Evolutionary conservation across 352 stramenopile genomes (phyloP).

Genomic region (Globisporangium viniferum): DNA sequence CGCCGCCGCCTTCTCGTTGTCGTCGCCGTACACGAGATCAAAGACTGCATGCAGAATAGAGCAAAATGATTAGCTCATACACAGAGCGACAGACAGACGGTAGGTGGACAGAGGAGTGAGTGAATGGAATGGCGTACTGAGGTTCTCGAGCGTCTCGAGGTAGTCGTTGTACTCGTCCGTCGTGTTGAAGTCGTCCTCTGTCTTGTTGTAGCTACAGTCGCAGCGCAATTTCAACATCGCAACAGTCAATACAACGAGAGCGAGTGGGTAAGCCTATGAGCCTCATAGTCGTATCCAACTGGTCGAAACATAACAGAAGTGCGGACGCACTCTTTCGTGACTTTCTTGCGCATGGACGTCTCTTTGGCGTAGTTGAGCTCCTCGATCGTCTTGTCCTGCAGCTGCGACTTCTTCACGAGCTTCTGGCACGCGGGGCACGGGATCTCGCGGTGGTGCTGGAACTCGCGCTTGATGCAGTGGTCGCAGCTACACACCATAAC

Average conservation of each 20-base stretch:
- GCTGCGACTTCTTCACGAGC: slow-evolving; percentile 85
- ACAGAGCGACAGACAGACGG: background rate
- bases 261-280: background rate
- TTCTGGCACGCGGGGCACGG: slow-evolving; percentile 76
- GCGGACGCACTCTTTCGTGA: slow-evolving; percentile 67
- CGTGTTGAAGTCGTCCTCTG: slow-evolving; percentile 85
- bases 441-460: slow-evolving; percentile 87
- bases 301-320: background rate
- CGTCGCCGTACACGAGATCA: slow-evolving; percentile 78
- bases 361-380: slow-evolving; percentile 88
- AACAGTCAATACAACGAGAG: background rate
- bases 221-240: background rate
- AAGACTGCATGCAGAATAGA: slow-evolving; percentile 52
- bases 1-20: slow-evolving; percentile 59
- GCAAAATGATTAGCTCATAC: background rate
- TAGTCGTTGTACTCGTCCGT: slow-evolving; percentile 87
- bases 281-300: background rate
- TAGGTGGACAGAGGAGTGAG: background rate
- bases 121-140: slow-evolving; percentile 48
- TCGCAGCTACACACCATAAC: slow-evolving; percentile 53
- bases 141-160: slow-evolving; percentile 79
- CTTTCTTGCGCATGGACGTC: slow-evolving; percentile 84
- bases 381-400: slow-evolving; percentile 88
- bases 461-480: slow-evolving; percentile 84
- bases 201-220: slow-evolving; percentile 78